Evolutionary conservation across 225 moss, liverwort and hornwort species (phyloP), one percentile per base, ranked within the genome.

Genomic region (Takakia lepidozioides): DNA sequence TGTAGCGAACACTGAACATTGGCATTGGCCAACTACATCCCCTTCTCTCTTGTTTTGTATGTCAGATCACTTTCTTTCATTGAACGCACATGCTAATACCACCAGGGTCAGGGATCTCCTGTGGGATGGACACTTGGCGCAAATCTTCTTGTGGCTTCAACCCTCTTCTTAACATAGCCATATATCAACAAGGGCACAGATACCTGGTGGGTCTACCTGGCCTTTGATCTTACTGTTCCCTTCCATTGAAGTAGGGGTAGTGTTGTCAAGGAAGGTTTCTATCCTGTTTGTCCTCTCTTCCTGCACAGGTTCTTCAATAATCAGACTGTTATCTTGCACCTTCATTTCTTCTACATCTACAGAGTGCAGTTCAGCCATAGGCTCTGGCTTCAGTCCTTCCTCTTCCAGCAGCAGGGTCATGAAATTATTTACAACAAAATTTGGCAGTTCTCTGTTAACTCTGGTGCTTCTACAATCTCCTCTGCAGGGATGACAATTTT

Each of bases 101-200:
- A 38, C 30, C 29, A 37, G 64, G 57, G 66, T 59, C 71, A 51
- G 49, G 45, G 53, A 47, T 47, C 27, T 64, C 64, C 19, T 64
- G 61, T 27, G 58, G 58, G 61, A 32, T 11, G 11, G 32, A 11
- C 11, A 56, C 45, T 64, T 56, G 7, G 32, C 56, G 39, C 29
- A 49, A 8, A 48, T 64, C 67, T 71, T 77, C 83, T 60, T 69
- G 61, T 63, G 75, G 61, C 30, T 66, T 73, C 4, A 64, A 48
- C 19, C 57, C 64, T 50, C 59, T 67, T 51, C 74, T 60, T 49
- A 58, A 61, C 25, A 58, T 19, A 40, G 59, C 48, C 45, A 70
- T 66, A 65, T 66, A 29, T 64, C 74, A 55, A 80, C 62, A 39
- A 80, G 72, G 59, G 82, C 74, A 65, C 80, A 67, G 35, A 79